phyloP scores from a whole-genome alignment of 2,329 filamentous ascomycete species.

The Clonostachys chloroleuca region DNA sequence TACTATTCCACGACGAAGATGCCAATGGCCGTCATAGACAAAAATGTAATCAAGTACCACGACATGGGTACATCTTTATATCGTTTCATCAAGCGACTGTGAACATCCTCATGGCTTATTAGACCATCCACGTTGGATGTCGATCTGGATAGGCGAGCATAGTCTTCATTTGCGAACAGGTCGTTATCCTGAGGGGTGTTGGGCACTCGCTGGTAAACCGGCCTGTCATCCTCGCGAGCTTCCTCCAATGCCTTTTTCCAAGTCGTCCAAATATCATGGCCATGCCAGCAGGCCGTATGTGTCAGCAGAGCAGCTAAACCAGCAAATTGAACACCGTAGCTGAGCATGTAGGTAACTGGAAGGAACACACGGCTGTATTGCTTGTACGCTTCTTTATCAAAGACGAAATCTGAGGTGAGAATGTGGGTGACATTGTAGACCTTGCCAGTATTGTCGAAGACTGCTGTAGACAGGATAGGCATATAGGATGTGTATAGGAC shows the following conservation, averaged over 20 bases:
- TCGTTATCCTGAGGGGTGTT: slow-evolving; percentile 3
- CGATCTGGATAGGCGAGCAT: slow-evolving; percentile 22
- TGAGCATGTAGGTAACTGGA: slow-evolving; percentile 82
- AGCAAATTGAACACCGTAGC: slow-evolving; percentile 83
- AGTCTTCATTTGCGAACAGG: slow-evolving; percentile 2
- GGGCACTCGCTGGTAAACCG: slow-evolving; percentile 48
- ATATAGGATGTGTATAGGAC: slow-evolving; percentile 78
- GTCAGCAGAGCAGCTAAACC: slow-evolving; percentile 74
- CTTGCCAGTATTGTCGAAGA: slow-evolving; percentile 80
- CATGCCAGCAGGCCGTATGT: slow-evolving; percentile 82
- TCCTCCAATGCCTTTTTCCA: slow-evolving; percentile 68
- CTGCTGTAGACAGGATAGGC: slow-evolving; percentile 78
- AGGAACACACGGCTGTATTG: slow-evolving; percentile 82
- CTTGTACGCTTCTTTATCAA: slow-evolving; percentile 71
- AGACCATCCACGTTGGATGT: slow-evolving; percentile 45
- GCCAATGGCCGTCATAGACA: slow-evolving; percentile 71
- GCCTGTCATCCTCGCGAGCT: slow-evolving; percentile 44
- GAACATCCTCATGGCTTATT: slow-evolving; percentile 72
- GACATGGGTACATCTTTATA: slow-evolving; percentile 78
- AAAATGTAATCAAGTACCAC: slow-evolving; percentile 76
- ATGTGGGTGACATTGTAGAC: slow-evolving; percentile 81
- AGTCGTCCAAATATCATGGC: slow-evolving; percentile 74
- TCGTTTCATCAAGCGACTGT: slow-evolving; percentile 76
- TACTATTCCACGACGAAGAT: slow-evolving; percentile 84
- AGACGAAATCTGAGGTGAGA: slow-evolving; percentile 71